These are phyloP conservation scores for Suhomyces tanzawaensis DNA, from an alignment of 805 yeast species.

Conservation along the genomic window DNA sequence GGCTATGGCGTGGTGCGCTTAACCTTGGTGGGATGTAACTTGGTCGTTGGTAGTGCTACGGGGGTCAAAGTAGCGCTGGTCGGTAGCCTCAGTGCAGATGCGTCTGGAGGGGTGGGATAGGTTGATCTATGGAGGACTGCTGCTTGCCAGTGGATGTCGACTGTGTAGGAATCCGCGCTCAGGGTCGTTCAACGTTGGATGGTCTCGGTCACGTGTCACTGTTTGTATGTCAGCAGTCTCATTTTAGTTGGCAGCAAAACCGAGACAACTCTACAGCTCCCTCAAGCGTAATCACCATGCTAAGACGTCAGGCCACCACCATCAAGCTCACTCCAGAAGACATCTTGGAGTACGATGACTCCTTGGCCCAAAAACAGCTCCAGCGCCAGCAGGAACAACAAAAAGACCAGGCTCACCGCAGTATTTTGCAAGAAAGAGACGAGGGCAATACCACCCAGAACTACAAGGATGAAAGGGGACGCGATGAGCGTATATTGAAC, in stretches of 20 bases:
- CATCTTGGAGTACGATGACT: conserved; percentile 49
- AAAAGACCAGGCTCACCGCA: neutral
- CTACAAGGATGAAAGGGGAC: conserved; percentile 1
- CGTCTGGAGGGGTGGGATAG: neutral
- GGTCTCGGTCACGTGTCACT: neutral
- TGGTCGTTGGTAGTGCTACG: neutral
- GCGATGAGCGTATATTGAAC: conserved; percentile 5
- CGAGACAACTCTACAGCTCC: too few relatives aligned
- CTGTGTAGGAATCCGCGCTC: neutral
- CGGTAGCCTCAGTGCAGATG: neutral
- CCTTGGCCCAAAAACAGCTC: conserved; percentile 7
- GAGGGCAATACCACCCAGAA: neutral
- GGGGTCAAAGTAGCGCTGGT: neutral
- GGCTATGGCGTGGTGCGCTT: neutral
- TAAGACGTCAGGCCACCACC: conserved; percentile 70
- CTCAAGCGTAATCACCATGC: too few relatives aligned
- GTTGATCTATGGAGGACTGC: too few relatives aligned
- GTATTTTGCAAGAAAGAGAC: conserved; percentile 3
- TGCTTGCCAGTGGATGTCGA: neutral
- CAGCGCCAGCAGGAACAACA: conserved; percentile 5
- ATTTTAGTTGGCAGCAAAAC: too few relatives aligned
- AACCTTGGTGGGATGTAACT: neutral
- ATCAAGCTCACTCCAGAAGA: conserved; percentile 69
- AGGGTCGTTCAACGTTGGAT: neutral
- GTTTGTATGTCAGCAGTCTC: too few relatives aligned